Percentiles rank a stretch among this genome's conserved stretches.
Conservation (phyloP, 2,329 filamentous ascomycete species). For the Trichoderma gracile region DNA sequence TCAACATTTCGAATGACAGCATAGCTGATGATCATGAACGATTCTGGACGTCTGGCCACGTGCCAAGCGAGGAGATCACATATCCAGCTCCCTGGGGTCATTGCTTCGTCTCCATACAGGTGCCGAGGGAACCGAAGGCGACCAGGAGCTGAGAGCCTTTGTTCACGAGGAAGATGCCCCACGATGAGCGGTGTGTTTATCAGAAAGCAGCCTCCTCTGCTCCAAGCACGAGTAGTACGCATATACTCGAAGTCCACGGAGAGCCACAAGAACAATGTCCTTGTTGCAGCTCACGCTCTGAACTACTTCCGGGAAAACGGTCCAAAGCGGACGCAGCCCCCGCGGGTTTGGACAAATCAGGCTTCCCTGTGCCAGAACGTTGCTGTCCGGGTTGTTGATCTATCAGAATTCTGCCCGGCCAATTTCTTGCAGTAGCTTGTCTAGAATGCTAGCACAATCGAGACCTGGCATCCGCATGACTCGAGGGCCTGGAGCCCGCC, state of each 20-base stretch:
- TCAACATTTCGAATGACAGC: not conserved
- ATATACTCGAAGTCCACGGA: no score
- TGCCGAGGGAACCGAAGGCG: conserved; percentile 12
- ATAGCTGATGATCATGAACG: conserved; percentile 10
- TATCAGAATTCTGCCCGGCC: not conserved
- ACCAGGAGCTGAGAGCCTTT: not conserved
- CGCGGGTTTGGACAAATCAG: conserved; percentile 9
- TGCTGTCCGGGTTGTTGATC: not conserved
- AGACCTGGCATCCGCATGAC: conserved; percentile 10
- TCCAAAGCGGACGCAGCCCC: not conserved
- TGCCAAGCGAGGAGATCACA: conserved; percentile 7
- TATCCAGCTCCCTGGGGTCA: conserved; percentile 1
- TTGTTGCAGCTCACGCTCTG: not conserved
- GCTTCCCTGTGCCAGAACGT: not conserved
- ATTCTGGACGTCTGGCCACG: not conserved
- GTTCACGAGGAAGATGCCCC: not conserved
- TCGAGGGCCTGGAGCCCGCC: not conserved
- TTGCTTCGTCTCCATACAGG: not conserved
- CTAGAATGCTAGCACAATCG: conserved; percentile 20
- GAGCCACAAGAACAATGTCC: no score
- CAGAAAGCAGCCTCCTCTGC: no score
- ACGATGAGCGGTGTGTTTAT: not conserved
- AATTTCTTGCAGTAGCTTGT: conserved; percentile 25
- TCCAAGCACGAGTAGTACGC: no score
- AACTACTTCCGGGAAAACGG: conserved; percentile 1